Percentiles rank a stretch among this genome's conserved stretches.
Conservation (phyloP, 2,329 filamentous ascomycete species). For the Paraphoma sp. region DNA sequence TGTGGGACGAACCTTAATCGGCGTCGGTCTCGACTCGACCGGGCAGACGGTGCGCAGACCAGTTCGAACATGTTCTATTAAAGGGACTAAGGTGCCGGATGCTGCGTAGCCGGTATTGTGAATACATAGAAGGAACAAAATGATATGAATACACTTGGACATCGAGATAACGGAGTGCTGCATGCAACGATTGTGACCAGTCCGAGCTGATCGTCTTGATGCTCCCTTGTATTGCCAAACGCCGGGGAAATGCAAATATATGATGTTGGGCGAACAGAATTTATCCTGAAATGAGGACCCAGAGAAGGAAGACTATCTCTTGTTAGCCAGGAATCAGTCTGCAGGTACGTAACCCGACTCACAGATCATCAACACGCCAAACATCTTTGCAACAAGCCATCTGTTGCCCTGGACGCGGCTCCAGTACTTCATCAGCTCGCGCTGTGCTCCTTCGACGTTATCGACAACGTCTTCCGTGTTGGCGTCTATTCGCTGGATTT, state of each 20-base stretch:
- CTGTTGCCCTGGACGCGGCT: slow-evolving; percentile 90
- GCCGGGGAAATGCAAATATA: slow-evolving; percentile 22
- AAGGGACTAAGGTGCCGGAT: slow-evolving; percentile 5
- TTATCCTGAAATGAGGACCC: slow-evolving; percentile 70
- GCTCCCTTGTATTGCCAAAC: slow-evolving; percentile 25
- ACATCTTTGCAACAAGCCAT: slow-evolving; percentile 88
- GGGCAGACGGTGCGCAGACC: neutral
- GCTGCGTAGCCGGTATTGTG: neutral
- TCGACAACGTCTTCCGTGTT: slow-evolving; percentile 98
- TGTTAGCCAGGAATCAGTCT: slow-evolving; percentile 18
- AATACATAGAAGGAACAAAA: slow-evolving; percentile 2
- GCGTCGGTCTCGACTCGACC: neutral
- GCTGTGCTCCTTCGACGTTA: slow-evolving; percentile 95
- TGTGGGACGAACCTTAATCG: neutral
- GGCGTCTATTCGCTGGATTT: slow-evolving; percentile 96
- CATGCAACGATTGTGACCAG: slow-evolving; percentile 15
- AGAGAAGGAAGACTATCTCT: slow-evolving; percentile 58
- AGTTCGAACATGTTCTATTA: slow-evolving; percentile 13
- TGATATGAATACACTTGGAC: slow-evolving; percentile 14
- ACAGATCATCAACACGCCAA: slow-evolving; percentile 94
- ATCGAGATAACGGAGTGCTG: slow-evolving; percentile 1
- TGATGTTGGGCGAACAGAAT: slow-evolving; percentile 7
- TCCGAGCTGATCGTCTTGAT: slow-evolving; percentile 12
- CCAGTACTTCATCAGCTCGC: slow-evolving; percentile 97
- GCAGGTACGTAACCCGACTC: slow-evolving; percentile 24